A percentile compares a stretch with the other conserved stretches of the same genome.
These are phyloP conservation scores for Fusarium secorum DNA, from an alignment of 2,329 filamentous ascomycete genomes.

Conservation along the genomic window DNA sequence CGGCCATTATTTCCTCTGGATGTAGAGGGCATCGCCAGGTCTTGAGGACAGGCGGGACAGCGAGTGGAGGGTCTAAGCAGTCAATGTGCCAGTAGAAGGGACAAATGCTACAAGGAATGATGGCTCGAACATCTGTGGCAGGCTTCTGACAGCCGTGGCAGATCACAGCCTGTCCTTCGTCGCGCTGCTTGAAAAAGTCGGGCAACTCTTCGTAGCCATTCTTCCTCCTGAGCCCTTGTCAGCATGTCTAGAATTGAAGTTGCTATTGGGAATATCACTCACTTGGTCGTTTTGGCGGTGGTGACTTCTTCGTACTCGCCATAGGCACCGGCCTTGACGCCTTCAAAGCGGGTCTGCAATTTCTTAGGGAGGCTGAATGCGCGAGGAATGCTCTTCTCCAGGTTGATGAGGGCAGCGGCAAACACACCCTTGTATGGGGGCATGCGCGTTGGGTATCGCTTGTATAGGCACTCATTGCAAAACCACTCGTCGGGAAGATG, in stretches of 20 bases:
- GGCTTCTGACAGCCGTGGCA: conserved; percentile 79
- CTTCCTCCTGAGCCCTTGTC: conserved; percentile 54
- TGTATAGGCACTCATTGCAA: conserved; percentile 75
- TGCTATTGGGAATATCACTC: conserved; percentile 48
- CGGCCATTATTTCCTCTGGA: conserved; percentile 74
- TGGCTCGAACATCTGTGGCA: conserved; percentile 67
- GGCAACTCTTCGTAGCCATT: conserved; percentile 67
- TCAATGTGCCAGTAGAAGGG: conserved; percentile 88
- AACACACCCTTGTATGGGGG: conserved; percentile 64
- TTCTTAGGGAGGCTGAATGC: conserved; percentile 76
- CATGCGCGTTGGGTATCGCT: conserved; percentile 56
- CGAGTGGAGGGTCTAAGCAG: conserved; percentile 84
- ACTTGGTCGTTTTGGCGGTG: conserved; percentile 69
- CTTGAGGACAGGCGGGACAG: conserved; percentile 77
- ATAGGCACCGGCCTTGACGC: conserved; percentile 76
- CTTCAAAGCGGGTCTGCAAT: conserved; percentile 80
- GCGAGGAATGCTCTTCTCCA: conserved; percentile 74
- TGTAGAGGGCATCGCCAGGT: conserved; percentile 93
- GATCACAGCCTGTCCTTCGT: conserved; percentile 79
- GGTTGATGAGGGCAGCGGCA: conserved; percentile 66
- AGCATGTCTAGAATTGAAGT: not conserved
- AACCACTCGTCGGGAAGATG: conserved; percentile 81
- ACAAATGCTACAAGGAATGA: conserved; percentile 88
- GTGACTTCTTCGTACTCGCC: conserved; percentile 80
- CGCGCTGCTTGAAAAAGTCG: conserved; percentile 73